Base-by-base conservation (phyloP, 108 stramenopile genomes). In the Skeletonema potamos region DNA sequence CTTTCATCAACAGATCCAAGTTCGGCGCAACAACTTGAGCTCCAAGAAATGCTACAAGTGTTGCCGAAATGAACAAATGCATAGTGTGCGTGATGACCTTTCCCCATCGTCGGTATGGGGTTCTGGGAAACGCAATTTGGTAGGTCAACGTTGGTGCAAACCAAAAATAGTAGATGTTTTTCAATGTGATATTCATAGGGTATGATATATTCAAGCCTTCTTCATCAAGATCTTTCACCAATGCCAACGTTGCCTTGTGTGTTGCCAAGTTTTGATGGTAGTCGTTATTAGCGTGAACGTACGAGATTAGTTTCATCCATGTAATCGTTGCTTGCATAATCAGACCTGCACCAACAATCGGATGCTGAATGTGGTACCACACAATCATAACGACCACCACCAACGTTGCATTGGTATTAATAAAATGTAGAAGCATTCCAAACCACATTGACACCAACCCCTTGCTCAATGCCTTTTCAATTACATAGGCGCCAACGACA, bases 121-220 rank as follows among this genome's bases (percentile, higher is more conserved):
- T 69, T 64, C 80, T 76, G 7, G 92, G 92, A 64, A 90, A 94
- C 0, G 87, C 90, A 55, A 94, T 91, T 55, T 94, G 92, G 54
- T 94, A 94, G 1, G 93, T 94, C 36, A 94, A 58, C 18, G 93
- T 92, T n/a, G 93, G 93, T 12, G 93, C 90, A 32, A 85, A 79
- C 93, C 90, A 91, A 80, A 91, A 94, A 81, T 90, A 94, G 64
- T 87, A 89, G 9, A 94, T 84, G 72, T 94, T 90, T 17, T 68
- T 24, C 26, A 94, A 62, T 0, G 88, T 87, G 11, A 94, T 66
- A 76, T 93, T 93, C 79, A 68, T 57, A 30, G 91, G 91, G 69
- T 92, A 92, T 1, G 73, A 57, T 13, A 87, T 77, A 13, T 68
- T 28, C 32, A 46, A 27, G 10, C 72, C 86, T 27, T 39, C 74